Conservation (phyloP, 176 grass and related monocot genomes). For the Cenchrus americanus region DNA sequence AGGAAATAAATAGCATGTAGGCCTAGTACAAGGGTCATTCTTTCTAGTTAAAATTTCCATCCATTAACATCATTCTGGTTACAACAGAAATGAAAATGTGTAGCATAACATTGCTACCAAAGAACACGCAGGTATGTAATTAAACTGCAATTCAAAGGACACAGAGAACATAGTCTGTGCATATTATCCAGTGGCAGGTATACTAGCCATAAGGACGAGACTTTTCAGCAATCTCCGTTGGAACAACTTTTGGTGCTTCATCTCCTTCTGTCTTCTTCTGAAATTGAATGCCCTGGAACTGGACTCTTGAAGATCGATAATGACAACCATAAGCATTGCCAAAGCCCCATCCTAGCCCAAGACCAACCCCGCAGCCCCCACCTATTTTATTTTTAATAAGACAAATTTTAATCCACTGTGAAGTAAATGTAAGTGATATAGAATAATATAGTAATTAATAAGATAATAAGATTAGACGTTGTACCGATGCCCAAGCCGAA, state of each 20-base stretch:
- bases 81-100: slow-evolving; percentile 26
- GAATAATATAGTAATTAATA: background rate
- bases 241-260: slow-evolving; percentile 42
- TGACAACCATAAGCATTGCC: slow-evolving; percentile 88
- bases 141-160: slow-evolving; percentile 27
- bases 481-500: slow-evolving; percentile 90
- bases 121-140: slow-evolving; percentile 31
- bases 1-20: slow-evolving; percentile 13
- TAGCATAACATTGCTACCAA: slow-evolving; percentile 37
- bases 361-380: slow-evolving; percentile 82
- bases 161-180: slow-evolving; percentile 18
- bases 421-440: slow-evolving; percentile 15
- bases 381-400: slow-evolving; percentile 52
- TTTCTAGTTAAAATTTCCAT: background rate
- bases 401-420: slow-evolving; percentile 16
- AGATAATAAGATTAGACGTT: slow-evolving; percentile 44
- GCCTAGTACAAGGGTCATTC: background rate
- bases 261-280: slow-evolving; percentile 57
- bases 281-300: slow-evolving; percentile 88
- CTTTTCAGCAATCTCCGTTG: slow-evolving; percentile 45
- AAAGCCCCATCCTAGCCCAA: slow-evolving; percentile 95
- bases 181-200: background rate
- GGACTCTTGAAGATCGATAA: slow-evolving; percentile 83
- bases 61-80: slow-evolving; percentile 36
- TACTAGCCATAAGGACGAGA: slow-evolving; percentile 57